Evolutionary conservation across 208 protist genomes (phyloP), one percentile per base, ranked within the genome.

Genomic region (Acanthamoeba royreba): DNA sequence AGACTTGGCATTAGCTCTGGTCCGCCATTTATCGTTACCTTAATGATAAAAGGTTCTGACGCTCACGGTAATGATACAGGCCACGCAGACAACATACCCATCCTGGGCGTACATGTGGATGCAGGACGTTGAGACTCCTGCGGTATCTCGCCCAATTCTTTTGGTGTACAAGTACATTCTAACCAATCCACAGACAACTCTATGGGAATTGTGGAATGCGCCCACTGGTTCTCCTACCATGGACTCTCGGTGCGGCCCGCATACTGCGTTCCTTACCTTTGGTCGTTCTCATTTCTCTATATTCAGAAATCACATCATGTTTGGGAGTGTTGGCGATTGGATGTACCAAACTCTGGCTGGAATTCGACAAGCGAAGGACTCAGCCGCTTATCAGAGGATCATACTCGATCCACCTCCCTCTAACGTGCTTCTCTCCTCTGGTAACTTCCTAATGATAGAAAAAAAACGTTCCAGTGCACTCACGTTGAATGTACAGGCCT

Each of bases 21-120:
- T 94, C 25, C 58, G n/a, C 61, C 17, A 11, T 72, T 33, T 0
- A 17, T 25, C 55, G 19, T 4, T n/a, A 45, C 63, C 13, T 4
- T 33, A 0, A 0, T 43, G 13, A 22, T 22, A 2, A 35, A 35
- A 13, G 13, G 42, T 3, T 7, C 17, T 19, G 28, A 49, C n/a
- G 5, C 63, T 38, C 35, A 7, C 43, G 31, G 4, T 38, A 7
- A 7, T 33, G 25, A 2, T 13, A 19, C 63, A 74, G 63, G 63
- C 63, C 1, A 74, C 45, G 38, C 63, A 46, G 49, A 92, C 74
- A 35, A 47, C 47, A 15, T 94, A 94, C 42, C 92, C 92, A 13
- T 93, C 83, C 28, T 58, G 90, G 38, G 92, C 69, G n/a, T 94
- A 94, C 92, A 94, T 93, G 85, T 46, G 90, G 38, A 79, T 42